Evolutionary conservation across 1,284 basidiomycete species (phyloP).

Genomic region (Rugosomyces carneus): DNA sequence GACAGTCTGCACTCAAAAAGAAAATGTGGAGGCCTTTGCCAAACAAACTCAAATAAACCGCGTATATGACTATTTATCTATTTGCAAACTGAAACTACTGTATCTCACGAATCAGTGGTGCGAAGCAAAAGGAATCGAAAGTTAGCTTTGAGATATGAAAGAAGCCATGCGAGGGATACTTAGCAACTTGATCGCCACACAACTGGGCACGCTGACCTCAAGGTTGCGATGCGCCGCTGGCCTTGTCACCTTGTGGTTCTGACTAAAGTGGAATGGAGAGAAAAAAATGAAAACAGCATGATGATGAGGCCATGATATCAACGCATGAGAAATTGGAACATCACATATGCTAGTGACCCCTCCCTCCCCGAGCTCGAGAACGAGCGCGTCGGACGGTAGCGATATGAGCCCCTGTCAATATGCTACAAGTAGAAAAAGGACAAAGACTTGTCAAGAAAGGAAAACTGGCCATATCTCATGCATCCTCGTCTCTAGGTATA

Average conservation of each 20-base stretch:
- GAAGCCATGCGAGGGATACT: conserved; percentile 17
- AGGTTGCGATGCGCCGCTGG: conserved; percentile 5
- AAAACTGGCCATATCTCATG: conserved; percentile 13
- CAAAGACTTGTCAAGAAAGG: neutral
- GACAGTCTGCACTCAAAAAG: conserved; percentile 6
- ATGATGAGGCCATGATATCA: conserved; percentile 16
- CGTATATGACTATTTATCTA: too few species aligned
- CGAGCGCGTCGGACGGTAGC: conserved; percentile 7
- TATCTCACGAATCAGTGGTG: too few species aligned
- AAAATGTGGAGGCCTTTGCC: conserved; percentile 26
- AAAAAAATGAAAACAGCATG: conserved; percentile 5
- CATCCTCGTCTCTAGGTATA: conserved; percentile 35
- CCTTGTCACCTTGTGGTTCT: conserved; percentile 9
- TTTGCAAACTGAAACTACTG: too few species aligned
- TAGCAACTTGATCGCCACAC: conserved; percentile 15
- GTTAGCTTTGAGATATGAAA: neutral
- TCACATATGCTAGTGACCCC: conserved; percentile 17
- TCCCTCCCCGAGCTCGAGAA: conserved; percentile 6
- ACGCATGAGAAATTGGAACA: conserved; percentile 16
- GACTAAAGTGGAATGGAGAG: conserved; percentile 4
- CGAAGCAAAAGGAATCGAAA: neutral
- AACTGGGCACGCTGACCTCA: neutral
- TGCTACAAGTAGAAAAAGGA: neutral
- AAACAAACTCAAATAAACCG: conserved; percentile 25
- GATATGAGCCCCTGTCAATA: conserved; percentile 11